Percentiles rank a stretch among this genome's conserved stretches.
These are phyloP conservation scores for Pseudopyricularia javanii DNA, from an alignment of 2,329 filamentous ascomycete genomes.

Conservation along the genomic window DNA sequence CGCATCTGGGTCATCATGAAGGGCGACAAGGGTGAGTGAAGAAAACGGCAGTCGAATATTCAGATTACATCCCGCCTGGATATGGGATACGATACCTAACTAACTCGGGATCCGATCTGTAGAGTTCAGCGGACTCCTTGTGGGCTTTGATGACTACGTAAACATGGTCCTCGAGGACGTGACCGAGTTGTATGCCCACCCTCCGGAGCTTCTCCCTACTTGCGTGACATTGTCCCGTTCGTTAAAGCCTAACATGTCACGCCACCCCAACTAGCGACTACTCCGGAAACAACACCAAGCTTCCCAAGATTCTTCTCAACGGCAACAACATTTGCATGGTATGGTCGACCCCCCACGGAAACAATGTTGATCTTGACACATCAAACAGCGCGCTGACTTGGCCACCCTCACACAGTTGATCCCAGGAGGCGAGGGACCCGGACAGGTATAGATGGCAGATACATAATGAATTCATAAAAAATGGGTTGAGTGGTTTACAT, in stretches of 20 bases:
- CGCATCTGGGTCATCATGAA: conserved; percentile 99
- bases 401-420: conserved; percentile 42
- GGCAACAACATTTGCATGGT: conserved; percentile 99
- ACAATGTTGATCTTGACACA: not conserved
- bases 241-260: not conserved
- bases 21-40: conserved; percentile 74
- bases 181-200: conserved; percentile 65
- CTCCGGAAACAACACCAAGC: conserved; percentile 72
- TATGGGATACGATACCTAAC: not conserved
- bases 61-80: too few relatives aligned
- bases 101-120: conserved; percentile 3
- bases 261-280: conserved; percentile 56
- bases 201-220: not conserved
- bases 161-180: conserved; percentile 99
- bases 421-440: conserved; percentile 63
- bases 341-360: conserved; percentile 9
- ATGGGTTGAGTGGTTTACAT: too few relatives aligned
- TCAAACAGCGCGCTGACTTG: not conserved
- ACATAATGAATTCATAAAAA: not conserved
- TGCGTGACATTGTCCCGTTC: not conserved
- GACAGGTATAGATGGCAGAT: conserved; percentile 12
- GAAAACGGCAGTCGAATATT: too few relatives aligned
- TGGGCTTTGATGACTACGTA: conserved; percentile 98
- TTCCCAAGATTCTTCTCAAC: conserved; percentile 90
- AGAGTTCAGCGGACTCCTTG: conserved; percentile 93